phyloP scores from a whole-genome alignment of 768 basidiomycete genomes.

The Cystoderma amianthinum region DNA sequence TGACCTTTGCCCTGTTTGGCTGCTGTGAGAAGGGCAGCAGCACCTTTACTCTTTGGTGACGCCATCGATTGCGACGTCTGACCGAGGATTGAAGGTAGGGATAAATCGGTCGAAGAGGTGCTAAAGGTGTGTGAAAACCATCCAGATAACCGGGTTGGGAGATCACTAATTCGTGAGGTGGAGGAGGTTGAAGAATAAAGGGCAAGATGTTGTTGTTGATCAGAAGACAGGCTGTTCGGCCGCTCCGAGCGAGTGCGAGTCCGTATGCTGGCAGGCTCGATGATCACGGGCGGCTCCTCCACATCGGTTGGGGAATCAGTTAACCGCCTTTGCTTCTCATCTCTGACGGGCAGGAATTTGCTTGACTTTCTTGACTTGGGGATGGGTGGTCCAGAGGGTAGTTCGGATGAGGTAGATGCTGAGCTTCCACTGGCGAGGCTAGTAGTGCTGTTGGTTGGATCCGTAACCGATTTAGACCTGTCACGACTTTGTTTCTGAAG shows the following conservation, averaged over 20 bases:
- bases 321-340: slow-evolving; percentile 22
- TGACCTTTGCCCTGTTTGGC: slow-evolving; percentile 72
- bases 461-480: slow-evolving; percentile 47
- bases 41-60: slow-evolving; percentile 20
- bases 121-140: slow-evolving; percentile 80
- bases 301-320: slow-evolving; percentile 10
- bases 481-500: slow-evolving; percentile 60
- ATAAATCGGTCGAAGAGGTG: slow-evolving; percentile 65
- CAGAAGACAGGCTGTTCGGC: slow-evolving; percentile 37
- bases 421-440: slow-evolving; percentile 33
- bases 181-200: slow-evolving; percentile 44
- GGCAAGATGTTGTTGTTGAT: slow-evolving; percentile 27
- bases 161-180: slow-evolving; percentile 50
- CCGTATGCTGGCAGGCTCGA: slow-evolving; percentile 53
- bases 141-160: slow-evolving; percentile 70
- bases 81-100: slow-evolving; percentile 52
- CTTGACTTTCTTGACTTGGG: slow-evolving; percentile 16
- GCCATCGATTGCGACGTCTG: slow-evolving; percentile 18
- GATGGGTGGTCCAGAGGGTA: slow-evolving; percentile 12
- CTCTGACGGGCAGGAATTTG: slow-evolving; percentile 28
- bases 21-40: slow-evolving; percentile 50
- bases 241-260: slow-evolving; percentile 50
- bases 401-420: slow-evolving; percentile 19
- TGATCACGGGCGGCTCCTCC: slow-evolving; percentile 58
- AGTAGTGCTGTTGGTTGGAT: slow-evolving; percentile 29